These are phyloP conservation scores for Thielaviopsis populi DNA, from an alignment of 2,329 filamentous ascomycete species.

Conservation along the genomic window DNA sequence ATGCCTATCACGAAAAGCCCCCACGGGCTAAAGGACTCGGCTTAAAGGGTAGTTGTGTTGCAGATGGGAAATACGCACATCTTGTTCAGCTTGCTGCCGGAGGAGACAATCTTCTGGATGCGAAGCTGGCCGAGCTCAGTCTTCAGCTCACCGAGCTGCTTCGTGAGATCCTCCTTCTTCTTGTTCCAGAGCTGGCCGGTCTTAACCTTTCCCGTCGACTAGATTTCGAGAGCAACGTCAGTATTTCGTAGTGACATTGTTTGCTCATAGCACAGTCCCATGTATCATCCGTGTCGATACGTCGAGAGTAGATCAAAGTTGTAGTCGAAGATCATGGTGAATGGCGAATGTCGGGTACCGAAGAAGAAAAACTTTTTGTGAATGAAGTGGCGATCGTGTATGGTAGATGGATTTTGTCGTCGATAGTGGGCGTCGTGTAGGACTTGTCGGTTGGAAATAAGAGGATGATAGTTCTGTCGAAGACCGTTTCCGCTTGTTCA, in stretches of 20 bases:
- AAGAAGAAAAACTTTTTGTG: not conserved
- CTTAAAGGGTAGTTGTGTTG: not conserved
- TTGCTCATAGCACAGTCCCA: not conserved
- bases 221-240: slow-evolving; percentile 18
- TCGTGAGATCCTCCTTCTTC: slow-evolving; percentile 96
- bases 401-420: not conserved
- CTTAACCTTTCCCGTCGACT: slow-evolving; percentile 63
- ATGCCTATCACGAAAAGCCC: not conserved
- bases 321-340: not conserved
- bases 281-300: not conserved
- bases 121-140: slow-evolving; percentile 89
- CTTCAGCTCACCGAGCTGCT: slow-evolving; percentile 92
- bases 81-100: slow-evolving; percentile 89
- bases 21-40: not conserved
- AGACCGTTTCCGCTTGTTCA: slow-evolving; percentile 1
- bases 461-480: not conserved
- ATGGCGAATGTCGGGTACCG: not conserved
- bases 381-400: not conserved
- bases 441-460: slow-evolving; percentile 1
- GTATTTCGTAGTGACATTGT: slow-evolving; percentile 12
- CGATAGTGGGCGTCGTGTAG: slow-evolving; percentile 2
- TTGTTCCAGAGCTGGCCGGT: slow-evolving; percentile 94
- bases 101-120: slow-evolving; percentile 96
- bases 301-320: not conserved
- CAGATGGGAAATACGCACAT: slow-evolving; percentile 49